These are phyloP conservation scores for Cantharellus cinnabarinus DNA, from an alignment of 768 basidiomycete species.

Conservation along the genomic window DNA sequence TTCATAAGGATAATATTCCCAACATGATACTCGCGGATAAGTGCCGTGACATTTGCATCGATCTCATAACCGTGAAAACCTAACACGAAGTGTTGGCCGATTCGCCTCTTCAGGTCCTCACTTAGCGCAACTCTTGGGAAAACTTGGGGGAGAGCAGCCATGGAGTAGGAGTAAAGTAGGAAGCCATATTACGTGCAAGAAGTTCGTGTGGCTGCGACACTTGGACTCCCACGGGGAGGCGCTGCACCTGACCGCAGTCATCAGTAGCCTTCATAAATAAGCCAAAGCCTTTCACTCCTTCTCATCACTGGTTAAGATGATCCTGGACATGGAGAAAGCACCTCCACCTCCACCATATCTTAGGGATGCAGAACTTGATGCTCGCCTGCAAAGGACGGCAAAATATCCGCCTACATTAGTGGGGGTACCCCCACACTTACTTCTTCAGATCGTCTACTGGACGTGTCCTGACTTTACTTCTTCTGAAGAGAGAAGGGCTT, in stretches of 20 bases:
- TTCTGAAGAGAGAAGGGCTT: slow-evolving; percentile 29
- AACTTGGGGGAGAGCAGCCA: too few relatives aligned
- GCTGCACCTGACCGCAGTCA: too few relatives aligned
- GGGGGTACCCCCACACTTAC: slow-evolving; percentile 35
- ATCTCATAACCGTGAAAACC: slow-evolving; percentile 43
- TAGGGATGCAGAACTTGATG: neutral
- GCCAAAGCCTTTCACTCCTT: slow-evolving; percentile 25
- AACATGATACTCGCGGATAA: slow-evolving; percentile 42
- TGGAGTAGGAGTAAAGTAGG: neutral
- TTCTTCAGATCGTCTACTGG: slow-evolving; percentile 47
- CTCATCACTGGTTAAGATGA: slow-evolving; percentile 16
- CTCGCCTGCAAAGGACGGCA: too few relatives aligned
- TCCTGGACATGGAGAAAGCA: neutral
- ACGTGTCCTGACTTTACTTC: slow-evolving; percentile 30
- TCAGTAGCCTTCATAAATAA: slow-evolving; percentile 25
- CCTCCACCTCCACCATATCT: neutral
- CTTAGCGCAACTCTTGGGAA: too few relatives aligned
- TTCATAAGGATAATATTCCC: slow-evolving; percentile 42
- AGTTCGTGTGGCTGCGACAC: too few relatives aligned
- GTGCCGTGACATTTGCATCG: slow-evolving; percentile 29
- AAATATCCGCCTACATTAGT: neutral
- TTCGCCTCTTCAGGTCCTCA: too few relatives aligned
- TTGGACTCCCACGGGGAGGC: too few relatives aligned
- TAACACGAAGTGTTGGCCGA: slow-evolving; percentile 41
- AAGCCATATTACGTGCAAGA: too few relatives aligned